Base-by-base conservation (phyloP, 2,329 filamentous ascomycete species). In the Fusarium nematophilum region DNA sequence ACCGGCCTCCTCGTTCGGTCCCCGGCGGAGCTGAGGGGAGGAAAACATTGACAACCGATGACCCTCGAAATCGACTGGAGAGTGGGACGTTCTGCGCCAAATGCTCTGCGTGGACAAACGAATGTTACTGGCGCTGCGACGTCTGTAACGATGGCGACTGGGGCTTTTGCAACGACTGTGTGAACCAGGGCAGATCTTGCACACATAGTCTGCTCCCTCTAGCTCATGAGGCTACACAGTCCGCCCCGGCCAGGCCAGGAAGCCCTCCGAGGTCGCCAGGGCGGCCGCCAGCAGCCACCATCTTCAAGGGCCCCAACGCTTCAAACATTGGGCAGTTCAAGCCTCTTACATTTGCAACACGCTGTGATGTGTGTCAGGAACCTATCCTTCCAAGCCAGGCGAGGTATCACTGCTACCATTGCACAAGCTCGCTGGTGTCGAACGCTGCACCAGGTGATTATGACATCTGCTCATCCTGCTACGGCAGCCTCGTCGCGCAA, bases 91-190 rank as follows among this genome's bases (percentile, higher is more conserved):
- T 97, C 73, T 98, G 94, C 72, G 86, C 90, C 30, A 83, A 84
- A 40, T 97, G 94, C 72, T 79, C 83, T 14, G 80, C 84, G 1
- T 90, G 87, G 79, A 84, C 92, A 0, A 93, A 96, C 67, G 85
- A 89, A 45, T 95, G 92, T 75, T 96, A 91, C 75, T 98, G 93
- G 94, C 88, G 91, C 59, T 98, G 94, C 73, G 86, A 90, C 55
- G 74, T 83, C 21, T 98, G 94, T 76, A 97, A 97, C 67, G 88
- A 95, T 59, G 94, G 92, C 5, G 93, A 96, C 70, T 98, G 93
- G 93, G 94, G 94, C 0, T 97, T 92, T 72, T 98, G 94, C 76
- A 92, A 93, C 67, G 79, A 83, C 57, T 98, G 94, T 64, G 92
- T 97, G 25, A 93, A 94, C 55, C 87, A 89, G 72, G 93, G 92